Conservation (phyloP, 805 yeast species). For the Metschnikowia henanensis region DNA sequence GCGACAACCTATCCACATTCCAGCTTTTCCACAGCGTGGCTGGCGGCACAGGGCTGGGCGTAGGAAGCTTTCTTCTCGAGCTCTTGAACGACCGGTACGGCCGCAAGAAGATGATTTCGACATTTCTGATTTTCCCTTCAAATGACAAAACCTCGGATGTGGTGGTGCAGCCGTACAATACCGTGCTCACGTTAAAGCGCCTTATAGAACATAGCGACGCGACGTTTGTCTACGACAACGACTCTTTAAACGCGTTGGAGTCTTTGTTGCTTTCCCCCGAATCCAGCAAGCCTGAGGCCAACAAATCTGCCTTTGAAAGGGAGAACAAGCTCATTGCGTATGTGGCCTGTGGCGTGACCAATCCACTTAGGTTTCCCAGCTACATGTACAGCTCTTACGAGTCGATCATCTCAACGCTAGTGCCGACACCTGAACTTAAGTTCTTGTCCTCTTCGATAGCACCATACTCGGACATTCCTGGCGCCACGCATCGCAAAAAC, state of each 20-base stretch:
- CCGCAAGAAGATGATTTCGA: constrained; percentile 77
- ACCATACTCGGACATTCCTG: constrained; percentile 44
- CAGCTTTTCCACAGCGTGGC: constrained; percentile 93
- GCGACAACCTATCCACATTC: constrained; percentile 88
- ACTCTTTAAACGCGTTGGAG: constrained; percentile 75
- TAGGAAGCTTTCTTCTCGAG: constrained; percentile 83
- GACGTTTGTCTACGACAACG: constrained; percentile 85
- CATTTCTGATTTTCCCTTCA: constrained; percentile 85
- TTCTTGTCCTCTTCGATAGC: constrained; percentile 41
- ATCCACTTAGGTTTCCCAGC: constrained; percentile 88
- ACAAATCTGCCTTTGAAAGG: constrained; percentile 56
- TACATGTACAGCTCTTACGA: constrained; percentile 86
- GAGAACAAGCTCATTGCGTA: constrained; percentile 85
- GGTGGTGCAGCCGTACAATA: constrained; percentile 97
- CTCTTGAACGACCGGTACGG: constrained; percentile 73
- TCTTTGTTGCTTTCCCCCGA: constrained; percentile 35
- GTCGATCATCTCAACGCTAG: constrained; percentile 74
- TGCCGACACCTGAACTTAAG: constrained; percentile 85
- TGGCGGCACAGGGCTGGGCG: constrained; percentile 98
- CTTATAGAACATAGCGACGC: constrained; percentile 85
- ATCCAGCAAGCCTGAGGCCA: constrained; percentile 22
- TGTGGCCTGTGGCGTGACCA: constrained; percentile 80
- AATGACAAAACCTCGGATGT: constrained; percentile 82
- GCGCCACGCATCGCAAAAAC: constrained; percentile 24
- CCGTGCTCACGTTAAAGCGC: constrained; percentile 77